phyloP scores from a whole-genome alignment of 108 stramenopile genomes.

The Cylindrotheca closterium region DNA sequence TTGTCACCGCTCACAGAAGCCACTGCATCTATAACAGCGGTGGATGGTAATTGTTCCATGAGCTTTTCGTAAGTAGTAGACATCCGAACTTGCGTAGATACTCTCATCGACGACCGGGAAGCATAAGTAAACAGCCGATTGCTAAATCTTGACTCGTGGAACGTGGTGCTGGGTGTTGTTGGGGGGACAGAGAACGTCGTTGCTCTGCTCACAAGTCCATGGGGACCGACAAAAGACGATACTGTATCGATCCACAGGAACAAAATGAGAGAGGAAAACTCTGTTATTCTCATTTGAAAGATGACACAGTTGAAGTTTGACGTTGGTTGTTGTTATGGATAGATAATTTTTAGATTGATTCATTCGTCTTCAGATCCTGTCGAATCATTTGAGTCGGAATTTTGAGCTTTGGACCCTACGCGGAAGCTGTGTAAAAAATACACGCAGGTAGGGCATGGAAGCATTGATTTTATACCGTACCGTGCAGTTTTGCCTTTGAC shows the following conservation, averaged over 20 bases:
- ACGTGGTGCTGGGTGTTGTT: neutral
- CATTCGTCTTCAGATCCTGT: no score
- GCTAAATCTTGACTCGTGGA: neutral
- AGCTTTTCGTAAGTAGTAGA: slow-evolving; percentile 33
- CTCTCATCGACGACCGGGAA: neutral
- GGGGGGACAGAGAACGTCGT: neutral
- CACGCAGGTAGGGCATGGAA: no score
- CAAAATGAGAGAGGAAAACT: no score
- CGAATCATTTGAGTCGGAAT: no score
- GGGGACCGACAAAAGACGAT: neutral
- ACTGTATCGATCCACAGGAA: neutral
- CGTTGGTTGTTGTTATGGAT: no score
- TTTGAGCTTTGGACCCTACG: no score
- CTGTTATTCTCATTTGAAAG: no score
- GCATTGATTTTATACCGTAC: no score
- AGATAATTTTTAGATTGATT: no score
- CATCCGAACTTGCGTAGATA: slow-evolving; percentile 3
- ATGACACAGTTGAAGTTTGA: no score
- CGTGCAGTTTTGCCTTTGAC: no score
- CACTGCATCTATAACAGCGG: slow-evolving; percentile 56
- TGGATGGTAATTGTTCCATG: slow-evolving; percentile 61
- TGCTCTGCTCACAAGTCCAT: neutral
- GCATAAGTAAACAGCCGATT: neutral
- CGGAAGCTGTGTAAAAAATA: no score
- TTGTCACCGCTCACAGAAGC: slow-evolving; percentile 29